A percentile compares a stretch with the other conserved stretches of the same genome.
Conservation (phyloP, 192 early-diverging fungal species). For the Neocallimastix lanati region DNA sequence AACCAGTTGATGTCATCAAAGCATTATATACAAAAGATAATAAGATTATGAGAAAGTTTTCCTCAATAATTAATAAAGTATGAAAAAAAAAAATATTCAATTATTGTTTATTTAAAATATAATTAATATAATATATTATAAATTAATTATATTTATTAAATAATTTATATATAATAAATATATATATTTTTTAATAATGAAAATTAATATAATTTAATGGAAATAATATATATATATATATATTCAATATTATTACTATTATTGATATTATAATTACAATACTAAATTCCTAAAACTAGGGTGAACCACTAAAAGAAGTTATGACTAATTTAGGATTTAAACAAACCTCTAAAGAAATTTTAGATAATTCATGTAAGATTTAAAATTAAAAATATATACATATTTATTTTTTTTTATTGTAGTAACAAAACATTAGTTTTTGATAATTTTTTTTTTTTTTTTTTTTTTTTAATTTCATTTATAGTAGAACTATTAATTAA, state of each 20-base stretch:
- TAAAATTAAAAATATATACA: neutral
- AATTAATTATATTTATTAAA: neutral
- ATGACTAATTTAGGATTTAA: neutral
- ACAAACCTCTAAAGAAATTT: neutral
- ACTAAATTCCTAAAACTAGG: neutral
- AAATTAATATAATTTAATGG: no score
- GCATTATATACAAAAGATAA: conserved; percentile 13
- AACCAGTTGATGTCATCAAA: conserved; percentile 24
- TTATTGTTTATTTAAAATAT: no score
- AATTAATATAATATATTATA: no score
- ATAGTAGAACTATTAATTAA: no score
- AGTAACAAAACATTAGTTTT: neutral
- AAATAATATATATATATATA: no score
- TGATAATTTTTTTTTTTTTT: neutral
- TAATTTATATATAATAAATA: no score
- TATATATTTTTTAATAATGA: no score
- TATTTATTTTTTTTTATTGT: no score
- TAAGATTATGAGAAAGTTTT: neutral
- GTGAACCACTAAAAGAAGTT: neutral
- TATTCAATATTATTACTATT: no score
- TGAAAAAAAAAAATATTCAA: no score
- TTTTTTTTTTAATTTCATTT: neutral
- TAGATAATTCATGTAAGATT: neutral
- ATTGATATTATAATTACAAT: no score
- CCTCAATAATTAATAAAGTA: neutral